Evolutionary conservation across 2,329 filamentous ascomycete genomes (phyloP).

Genomic region (Talaromyces amestolkiae): DNA sequence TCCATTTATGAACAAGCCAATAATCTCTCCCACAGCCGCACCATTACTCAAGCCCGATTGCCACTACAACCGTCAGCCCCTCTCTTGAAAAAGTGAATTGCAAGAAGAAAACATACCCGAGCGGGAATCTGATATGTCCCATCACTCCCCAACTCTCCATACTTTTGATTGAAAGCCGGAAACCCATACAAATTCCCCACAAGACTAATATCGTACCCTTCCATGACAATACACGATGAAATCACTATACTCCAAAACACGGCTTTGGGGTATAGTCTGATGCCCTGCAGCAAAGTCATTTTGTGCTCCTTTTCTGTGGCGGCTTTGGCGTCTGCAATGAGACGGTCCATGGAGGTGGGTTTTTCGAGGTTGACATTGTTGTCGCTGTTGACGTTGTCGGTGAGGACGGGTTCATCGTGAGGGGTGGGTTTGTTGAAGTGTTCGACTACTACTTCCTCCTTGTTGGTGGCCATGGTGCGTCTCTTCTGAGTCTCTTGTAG

Average conservation of each 20-base stretch:
- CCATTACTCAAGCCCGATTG: constrained; percentile 48
- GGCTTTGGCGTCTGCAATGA: constrained; percentile 42
- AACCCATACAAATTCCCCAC: constrained; percentile 73
- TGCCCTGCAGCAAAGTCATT: constrained; percentile 72
- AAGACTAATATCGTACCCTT: constrained; percentile 79
- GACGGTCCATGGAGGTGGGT: constrained; percentile 29
- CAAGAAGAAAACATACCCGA: constrained; percentile 25
- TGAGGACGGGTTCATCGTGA: not conserved
- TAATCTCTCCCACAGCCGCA: constrained; percentile 47
- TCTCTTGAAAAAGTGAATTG: no score
- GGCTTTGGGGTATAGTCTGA: constrained; percentile 82
- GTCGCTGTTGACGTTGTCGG: not conserved
- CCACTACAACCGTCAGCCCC: constrained; percentile 32
- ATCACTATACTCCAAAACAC: constrained; percentile 80
- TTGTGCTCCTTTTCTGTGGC: constrained; percentile 53
- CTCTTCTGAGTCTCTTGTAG: not conserved
- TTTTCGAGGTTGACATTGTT: constrained; percentile 17
- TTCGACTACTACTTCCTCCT: not conserved
- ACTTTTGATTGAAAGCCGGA: constrained; percentile 42
- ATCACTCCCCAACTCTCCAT: constrained; percentile 34
- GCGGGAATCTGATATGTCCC: constrained; percentile 42
- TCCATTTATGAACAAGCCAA: constrained; percentile 53
- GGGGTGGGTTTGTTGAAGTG: not conserved
- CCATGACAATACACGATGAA: constrained; percentile 89
- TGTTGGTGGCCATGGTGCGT: not conserved